These are phyloP conservation scores for Curvularia hawaiiensis DNA, from an alignment of 2,329 filamentous ascomycete genomes.

Conservation along the genomic window DNA sequence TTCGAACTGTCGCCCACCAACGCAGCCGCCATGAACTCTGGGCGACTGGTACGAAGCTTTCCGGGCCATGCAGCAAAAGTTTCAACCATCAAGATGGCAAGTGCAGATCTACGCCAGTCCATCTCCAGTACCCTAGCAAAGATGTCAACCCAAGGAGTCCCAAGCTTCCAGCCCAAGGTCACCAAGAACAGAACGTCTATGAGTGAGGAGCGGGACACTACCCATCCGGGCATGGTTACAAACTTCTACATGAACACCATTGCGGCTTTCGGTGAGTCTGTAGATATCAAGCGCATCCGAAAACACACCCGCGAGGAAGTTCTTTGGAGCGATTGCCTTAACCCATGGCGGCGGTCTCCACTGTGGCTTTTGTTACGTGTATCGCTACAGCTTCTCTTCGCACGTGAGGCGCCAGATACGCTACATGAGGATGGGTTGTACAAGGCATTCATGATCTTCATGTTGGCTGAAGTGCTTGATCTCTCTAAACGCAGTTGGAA, in stretches of 20 bases:
- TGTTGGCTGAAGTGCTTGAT: conserved; percentile 52
- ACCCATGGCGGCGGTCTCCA: conserved; percentile 59
- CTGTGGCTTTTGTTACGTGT: conserved; percentile 63
- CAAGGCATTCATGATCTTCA: conserved; percentile 58
- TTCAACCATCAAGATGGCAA: conserved; percentile 22
- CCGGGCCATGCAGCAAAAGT: conserved; percentile 50
- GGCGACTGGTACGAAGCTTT: conserved; percentile 53
- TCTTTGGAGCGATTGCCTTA: conserved; percentile 46
- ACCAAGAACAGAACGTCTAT: conserved; percentile 48
- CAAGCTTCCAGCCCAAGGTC: conserved; percentile 43
- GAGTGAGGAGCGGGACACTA: conserved; percentile 56
- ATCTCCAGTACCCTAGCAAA: conserved; percentile 43
- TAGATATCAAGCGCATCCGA: conserved; percentile 40
- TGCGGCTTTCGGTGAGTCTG: conserved; percentile 42
- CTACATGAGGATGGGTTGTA: conserved; percentile 42
- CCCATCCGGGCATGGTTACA: conserved; percentile 57
- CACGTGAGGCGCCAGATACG: conserved; percentile 25
- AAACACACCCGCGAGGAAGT: conserved; percentile 64
- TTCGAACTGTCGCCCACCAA: conserved; percentile 56
- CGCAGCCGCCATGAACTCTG: conserved; percentile 45
- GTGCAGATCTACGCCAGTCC: conserved; percentile 22
- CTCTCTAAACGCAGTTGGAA: conserved; percentile 3
- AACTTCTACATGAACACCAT: conserved; percentile 55
- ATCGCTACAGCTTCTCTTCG: conserved; percentile 49
- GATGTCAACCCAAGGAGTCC: conserved; percentile 44